Evolutionary conservation across 2,329 filamentous ascomycete species (phyloP).

Genomic region (Huntiella abstrusa): DNA sequence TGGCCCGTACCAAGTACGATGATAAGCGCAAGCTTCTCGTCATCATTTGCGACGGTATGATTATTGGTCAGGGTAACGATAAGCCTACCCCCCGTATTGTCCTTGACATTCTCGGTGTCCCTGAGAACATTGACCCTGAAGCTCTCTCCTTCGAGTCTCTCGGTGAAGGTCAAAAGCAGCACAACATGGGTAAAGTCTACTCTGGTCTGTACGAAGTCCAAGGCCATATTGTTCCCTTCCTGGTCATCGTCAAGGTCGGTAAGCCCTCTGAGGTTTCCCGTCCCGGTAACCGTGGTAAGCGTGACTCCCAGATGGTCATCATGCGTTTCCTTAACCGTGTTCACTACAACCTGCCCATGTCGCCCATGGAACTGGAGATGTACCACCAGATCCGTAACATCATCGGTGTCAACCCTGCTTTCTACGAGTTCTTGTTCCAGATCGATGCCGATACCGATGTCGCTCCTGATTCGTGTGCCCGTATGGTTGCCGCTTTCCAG

Average conservation of each 20-base stretch:
- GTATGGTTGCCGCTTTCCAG: constrained; percentile 79
- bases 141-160: constrained; percentile 92
- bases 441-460: constrained; percentile 97
- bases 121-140: constrained; percentile 84
- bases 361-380: constrained; percentile 89
- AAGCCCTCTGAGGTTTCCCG: constrained; percentile 95
- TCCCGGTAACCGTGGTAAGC: constrained; percentile 92
- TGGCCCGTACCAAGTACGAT: constrained; percentile 87
- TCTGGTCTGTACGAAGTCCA: constrained; percentile 95
- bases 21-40: constrained; percentile 94
- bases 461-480: constrained; percentile 70
- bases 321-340: constrained; percentile 99
- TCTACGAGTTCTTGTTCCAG: constrained; percentile 92
- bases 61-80: constrained; percentile 96
- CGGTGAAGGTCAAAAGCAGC: constrained; percentile 88
- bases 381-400: constrained; percentile 98
- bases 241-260: constrained; percentile 92
- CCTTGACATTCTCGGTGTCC: constrained; percentile 87
- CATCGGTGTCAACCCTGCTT: constrained; percentile 93
- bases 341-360: constrained; percentile 95
- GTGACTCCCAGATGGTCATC: constrained; percentile 93
- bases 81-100: constrained; percentile 89
- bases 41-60: constrained; percentile 95
- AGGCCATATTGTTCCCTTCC: constrained; percentile 91
- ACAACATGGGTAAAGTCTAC: constrained; percentile 99